Base-by-base conservation (phyloP, 2,329 filamentous ascomycete species). In the Coniochaeta ligniaria region DNA sequence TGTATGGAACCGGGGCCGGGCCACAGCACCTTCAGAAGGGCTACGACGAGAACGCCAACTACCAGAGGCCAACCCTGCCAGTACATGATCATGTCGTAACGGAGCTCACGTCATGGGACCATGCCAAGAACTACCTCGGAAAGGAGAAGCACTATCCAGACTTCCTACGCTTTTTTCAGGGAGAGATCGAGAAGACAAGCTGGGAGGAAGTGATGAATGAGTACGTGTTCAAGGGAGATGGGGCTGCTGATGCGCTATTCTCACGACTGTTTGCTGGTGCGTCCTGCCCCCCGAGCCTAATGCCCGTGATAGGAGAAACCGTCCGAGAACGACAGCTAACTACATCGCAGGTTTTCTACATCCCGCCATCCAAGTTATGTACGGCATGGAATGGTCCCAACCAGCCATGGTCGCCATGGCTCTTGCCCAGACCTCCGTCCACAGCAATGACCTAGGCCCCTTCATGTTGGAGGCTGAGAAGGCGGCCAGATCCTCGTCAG, bases 361-460 rank as follows among this genome's bases (percentile, higher is more conserved):
- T 69, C 91, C 92, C 1, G 75, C 95, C 17, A 93, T 96, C 63
- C 91, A 96, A 70, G 81, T 96, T 22, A 90, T 92, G 57, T 96
- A 92, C 69, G 92, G 90, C 5, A 71, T 96, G 38, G 92, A 96
- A 70, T 96, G 92, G 76, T 72, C 82, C 11, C 91, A 96, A 69
- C 91, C 91, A 1, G 89, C 89, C 41, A 86, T 96, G 62, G 80
- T 96, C 31, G 91, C 92, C 6, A 85, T 94, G 74, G 92, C 79
- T 1, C 83, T 96, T 20, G 91, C 92, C 0, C 88, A 96, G 75
- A 80, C 89, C 1, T 85, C 88, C 8, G 83, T 92, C 1, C 91
- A 96, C 69, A 75, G 79, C 7, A 74, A 80, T 50, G 81, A 82
- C 72, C 77, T 89, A 1, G 76, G 74, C 1, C 64, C 72, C 0